phyloP scores from a whole-genome alignment of 2,329 filamentous ascomycete species.

The Sclerotinia minor region DNA sequence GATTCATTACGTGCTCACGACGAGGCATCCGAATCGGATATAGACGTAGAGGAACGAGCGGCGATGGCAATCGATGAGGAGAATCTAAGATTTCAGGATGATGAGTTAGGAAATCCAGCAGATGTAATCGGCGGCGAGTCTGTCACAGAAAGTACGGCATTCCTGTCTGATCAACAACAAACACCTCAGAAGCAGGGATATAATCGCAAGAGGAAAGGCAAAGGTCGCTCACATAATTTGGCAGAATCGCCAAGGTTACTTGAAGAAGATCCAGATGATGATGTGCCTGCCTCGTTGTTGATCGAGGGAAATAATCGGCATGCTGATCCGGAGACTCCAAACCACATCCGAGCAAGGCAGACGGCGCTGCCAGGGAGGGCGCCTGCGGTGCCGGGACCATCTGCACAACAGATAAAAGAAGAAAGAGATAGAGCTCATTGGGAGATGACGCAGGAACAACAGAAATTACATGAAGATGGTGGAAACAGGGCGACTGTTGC shows the following conservation, averaged over 20 bases:
- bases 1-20: constrained; percentile 42
- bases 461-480: constrained; percentile 48
- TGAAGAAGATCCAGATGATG: constrained; percentile 46
- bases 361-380: constrained; percentile 31
- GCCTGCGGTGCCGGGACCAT: constrained; percentile 45
- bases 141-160: constrained; percentile 41
- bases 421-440: constrained; percentile 47
- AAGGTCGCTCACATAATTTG: constrained; percentile 33
- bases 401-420: constrained; percentile 46
- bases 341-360: constrained; percentile 32
- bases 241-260: constrained; percentile 41
- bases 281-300: constrained; percentile 63
- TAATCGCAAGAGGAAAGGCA: constrained; percentile 19
- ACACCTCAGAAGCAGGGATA: neutral
- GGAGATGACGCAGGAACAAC: constrained; percentile 55
- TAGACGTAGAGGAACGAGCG: constrained; percentile 41
- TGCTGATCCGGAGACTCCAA: constrained; percentile 34
- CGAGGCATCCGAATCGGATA: constrained; percentile 39
- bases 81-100: constrained; percentile 41
- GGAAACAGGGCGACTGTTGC: constrained; percentile 26
- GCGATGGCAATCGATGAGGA: constrained; percentile 42
- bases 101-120: constrained; percentile 37
- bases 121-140: constrained; percentile 40
- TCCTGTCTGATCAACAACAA: constrained; percentile 33
- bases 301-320: constrained; percentile 53